These are phyloP conservation scores for Amorphotheca resinae DNA, from an alignment of 495 filamentous ascomycete species.

Conservation along the genomic window DNA sequence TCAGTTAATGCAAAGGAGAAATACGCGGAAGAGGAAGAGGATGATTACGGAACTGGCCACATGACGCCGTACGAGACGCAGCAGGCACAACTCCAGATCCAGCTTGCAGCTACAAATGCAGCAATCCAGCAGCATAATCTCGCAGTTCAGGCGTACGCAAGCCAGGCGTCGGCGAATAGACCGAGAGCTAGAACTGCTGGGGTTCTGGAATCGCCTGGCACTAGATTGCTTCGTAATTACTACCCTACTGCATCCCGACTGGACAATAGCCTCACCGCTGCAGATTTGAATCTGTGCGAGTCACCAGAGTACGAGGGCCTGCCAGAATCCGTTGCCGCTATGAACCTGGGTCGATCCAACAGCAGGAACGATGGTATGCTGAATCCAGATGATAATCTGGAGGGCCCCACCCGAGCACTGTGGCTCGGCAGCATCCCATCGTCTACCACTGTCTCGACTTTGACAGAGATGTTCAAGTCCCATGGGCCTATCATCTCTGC, in stretches of 20 bases:
- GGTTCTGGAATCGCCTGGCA: constrained; percentile 72
- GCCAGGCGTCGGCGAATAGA: constrained; percentile 64
- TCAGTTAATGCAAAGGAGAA: constrained; percentile 98
- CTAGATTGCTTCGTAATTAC: constrained; percentile 62
- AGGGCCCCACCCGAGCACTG: constrained; percentile 81
- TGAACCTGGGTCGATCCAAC: constrained; percentile 57
- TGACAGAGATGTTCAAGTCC: constrained; percentile 83
- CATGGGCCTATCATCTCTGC: constrained; percentile 88
- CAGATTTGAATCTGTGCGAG: constrained; percentile 62
- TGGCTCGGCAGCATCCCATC: constrained; percentile 99
- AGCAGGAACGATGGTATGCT: constrained; percentile 43
- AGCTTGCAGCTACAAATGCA: constrained; percentile 68
- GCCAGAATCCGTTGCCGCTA: constrained; percentile 61
- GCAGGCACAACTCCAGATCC: constrained; percentile 50
- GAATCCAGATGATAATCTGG: constrained; percentile 63
- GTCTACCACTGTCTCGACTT: constrained; percentile 85
- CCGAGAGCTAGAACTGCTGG: constrained; percentile 79
- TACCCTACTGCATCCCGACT: constrained; percentile 71
- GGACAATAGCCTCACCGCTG: constrained; percentile 69
- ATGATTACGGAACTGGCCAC: constrained; percentile 67
- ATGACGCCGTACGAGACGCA: constrained; percentile 56
- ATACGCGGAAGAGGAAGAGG: constrained; percentile 86
- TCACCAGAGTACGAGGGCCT: constrained; percentile 61
- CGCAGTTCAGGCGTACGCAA: constrained; percentile 83
- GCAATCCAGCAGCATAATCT: constrained; percentile 90